Evolutionary conservation across 805 yeast species (phyloP), one percentile per base, ranked within the genome.

Genomic region (Yamadazyma tumulicola): DNA sequence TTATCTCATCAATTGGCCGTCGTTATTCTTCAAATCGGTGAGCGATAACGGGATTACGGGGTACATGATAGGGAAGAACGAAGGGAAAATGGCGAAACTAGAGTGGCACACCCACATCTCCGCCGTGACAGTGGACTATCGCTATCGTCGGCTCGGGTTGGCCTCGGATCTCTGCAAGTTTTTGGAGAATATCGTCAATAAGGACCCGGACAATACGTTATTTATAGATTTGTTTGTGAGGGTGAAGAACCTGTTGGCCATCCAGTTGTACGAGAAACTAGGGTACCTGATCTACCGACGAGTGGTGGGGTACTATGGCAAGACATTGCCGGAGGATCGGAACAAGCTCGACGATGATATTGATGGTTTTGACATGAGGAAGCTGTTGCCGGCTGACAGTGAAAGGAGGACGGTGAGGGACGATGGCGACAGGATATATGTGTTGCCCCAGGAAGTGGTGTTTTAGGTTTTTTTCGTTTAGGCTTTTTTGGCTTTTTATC

Each of bases 21-120:
- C 87, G 21, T 64, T 93, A 29, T 83, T 88, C 59, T 91, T 88
- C 74, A 83, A 87, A 54, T 76, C 89, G 8, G 64, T 62, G 2
- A 34, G 42, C 16, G 48, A 20, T 12, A 9, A 7, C 12, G 18
- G 18, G 8, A 61, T 67, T 19, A 67, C 85, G 21, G 91, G 89
- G 0, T 83, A 84, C 54, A 81, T 93, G 95, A 78, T 93, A 78
- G 97, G 94, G n/a, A 93, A 93, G 57, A 81, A 95, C 1, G 98
- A 93, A 56, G 98, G 98, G 0, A 67, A 61, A 32, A 37, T 66
- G 24, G 41, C 67, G 23, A 77, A 72, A 4, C 76, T 72, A 30
- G 93, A 88, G 40, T 91, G 97, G 96, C 99, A 93, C 53, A 77
- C 95, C 1, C 99, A 93, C 57, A 88, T 93, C 32, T 87, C 97